These are phyloP conservation scores for Ophiostoma sp. DNA, from an alignment of 2,329 filamentous ascomycete genomes.

Conservation along the genomic window DNA sequence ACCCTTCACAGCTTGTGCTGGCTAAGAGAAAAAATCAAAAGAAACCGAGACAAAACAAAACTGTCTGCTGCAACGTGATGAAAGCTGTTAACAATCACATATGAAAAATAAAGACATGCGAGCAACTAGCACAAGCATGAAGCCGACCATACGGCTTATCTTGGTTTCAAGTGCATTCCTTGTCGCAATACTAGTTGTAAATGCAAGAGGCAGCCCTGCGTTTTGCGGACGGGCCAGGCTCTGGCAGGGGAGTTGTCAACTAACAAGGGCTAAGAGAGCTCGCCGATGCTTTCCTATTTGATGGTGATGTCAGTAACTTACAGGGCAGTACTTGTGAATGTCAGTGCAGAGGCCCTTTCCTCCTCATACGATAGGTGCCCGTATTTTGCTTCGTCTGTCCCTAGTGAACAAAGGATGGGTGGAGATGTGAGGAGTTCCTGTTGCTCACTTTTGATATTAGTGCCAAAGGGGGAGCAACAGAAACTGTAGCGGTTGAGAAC, in stretches of 20 bases:
- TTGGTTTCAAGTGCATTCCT: constrained; percentile 1
- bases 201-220: not conserved
- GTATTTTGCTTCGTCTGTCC: not conserved
- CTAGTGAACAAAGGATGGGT: not conserved
- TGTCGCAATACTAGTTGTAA: not conserved
- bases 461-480: constrained; percentile 8
- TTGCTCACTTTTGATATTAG: not conserved
- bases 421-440: not conserved
- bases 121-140: not conserved
- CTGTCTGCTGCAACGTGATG: not conserved
- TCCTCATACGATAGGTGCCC: not conserved
- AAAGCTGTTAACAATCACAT: not conserved
- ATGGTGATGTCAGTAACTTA: not conserved
- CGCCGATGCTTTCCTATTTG: not conserved
- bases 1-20: not conserved
- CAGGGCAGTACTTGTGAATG: not conserved
- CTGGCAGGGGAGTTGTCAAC: not conserved
- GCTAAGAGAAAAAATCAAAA: not conserved
- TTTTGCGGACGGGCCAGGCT: not conserved
- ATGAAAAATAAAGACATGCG: not conserved
- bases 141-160: not conserved
- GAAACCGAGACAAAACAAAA: not conserved
- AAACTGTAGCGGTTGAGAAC: not conserved
- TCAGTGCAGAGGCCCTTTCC: not conserved
- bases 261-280: not conserved